Base-by-base conservation (phyloP, 2,329 filamentous ascomycete species). In the Clonostachys chloroleuca region DNA sequence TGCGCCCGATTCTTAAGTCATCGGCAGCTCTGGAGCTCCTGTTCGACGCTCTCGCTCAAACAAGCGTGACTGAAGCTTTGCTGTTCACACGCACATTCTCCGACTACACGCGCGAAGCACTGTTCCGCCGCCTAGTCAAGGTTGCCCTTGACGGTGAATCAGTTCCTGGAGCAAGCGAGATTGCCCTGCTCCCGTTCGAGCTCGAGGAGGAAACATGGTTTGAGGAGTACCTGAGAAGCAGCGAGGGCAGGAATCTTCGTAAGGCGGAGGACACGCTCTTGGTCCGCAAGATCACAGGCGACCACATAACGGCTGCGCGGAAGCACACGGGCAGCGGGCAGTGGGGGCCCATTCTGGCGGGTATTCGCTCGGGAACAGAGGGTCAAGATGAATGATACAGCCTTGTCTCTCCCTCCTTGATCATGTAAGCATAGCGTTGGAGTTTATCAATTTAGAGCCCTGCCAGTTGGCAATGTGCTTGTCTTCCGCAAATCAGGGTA, bases 151-250 rank as follows among this genome's bases (percentile, higher is more conserved):
- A 70, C 6, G 64, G 63, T 6, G 54, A 61, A 12, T 54, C 62
- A 5, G 58, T 52, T 5, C 64, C 72, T 13, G 66, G 69, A 5
- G 63, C 66, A 4, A 78, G 81, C 4, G 86, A 92, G 61, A 72
- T 95, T 0, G 77, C 89, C 9, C 84, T 85, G 51, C 66, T 92
- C 51, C 87, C 89, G 0, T 78, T 95, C n/a, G 81, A 81, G 48
- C 62, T 72, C 2, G 70, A 79, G 16, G 90, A 95, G 60, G 87
- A 92, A 60, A 61, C 60, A 5, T 92, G 87, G 86, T 82, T 95
- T 51, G 81, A 86, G 54, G 79, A 86, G 24, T 86, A 78, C 49
- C 68, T 95, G 36, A 72, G 80, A 0, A 69, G 72, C 5, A 85
- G 86, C 12, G 80, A 81, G 41, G 87, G 86, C 3, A 81, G 81